Percentiles rank a stretch among this genome's conserved stretches.
These are phyloP conservation scores for Heterobasidion parviporum DNA, from an alignment of 1,284 basidiomycete species.

Conservation along the genomic window DNA sequence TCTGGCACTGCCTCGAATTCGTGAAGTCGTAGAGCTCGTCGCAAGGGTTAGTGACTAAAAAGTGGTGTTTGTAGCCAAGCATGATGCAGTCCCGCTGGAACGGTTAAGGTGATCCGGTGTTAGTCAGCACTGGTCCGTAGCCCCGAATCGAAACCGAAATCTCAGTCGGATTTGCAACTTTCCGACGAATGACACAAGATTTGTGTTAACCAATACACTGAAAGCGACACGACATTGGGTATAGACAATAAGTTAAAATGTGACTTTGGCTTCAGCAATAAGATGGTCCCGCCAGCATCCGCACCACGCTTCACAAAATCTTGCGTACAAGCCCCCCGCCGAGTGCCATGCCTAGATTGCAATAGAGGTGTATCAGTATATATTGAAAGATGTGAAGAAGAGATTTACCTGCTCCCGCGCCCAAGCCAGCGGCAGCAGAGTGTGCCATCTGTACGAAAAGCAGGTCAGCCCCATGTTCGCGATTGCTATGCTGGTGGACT, in stretches of 20 bases:
- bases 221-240: too few relatives aligned
- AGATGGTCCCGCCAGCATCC: too few relatives aligned
- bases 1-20: background rate
- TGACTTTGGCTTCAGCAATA: too few relatives aligned
- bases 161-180: too few relatives aligned
- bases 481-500: background rate
- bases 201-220: too few relatives aligned
- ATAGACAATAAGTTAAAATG: too few relatives aligned
- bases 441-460: conserved; percentile 41
- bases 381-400: background rate
- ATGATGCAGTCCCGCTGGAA: too few relatives aligned
- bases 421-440: conserved; percentile 62
- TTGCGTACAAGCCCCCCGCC: background rate
- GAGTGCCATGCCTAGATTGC: background rate
- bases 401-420: conserved; percentile 52
- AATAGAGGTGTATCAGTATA: background rate
- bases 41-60: background rate
- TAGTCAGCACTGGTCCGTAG: too few relatives aligned
- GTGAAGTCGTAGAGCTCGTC: background rate
- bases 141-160: too few relatives aligned
- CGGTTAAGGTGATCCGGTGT: too few relatives aligned
- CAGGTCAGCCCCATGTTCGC: background rate
- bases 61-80: too few relatives aligned
- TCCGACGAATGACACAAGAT: too few relatives aligned
- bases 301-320: background rate